phyloP scores from a whole-genome alignment of 495 filamentous ascomycete species.

The Penicillium nucicola region DNA sequence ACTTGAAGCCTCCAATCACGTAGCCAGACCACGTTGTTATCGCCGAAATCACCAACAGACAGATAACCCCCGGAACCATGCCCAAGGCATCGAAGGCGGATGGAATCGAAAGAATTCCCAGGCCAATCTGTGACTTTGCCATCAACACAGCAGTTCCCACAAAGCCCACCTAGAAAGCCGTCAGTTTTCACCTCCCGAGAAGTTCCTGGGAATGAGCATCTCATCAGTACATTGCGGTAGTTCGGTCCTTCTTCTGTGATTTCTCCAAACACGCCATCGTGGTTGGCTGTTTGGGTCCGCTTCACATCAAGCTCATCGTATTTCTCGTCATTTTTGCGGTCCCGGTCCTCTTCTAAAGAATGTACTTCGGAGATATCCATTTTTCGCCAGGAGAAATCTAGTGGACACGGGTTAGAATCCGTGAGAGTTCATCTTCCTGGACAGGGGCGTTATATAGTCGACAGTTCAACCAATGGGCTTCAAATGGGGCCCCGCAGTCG shows the following conservation, averaged over 20 bases:
- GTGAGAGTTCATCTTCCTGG: no score
- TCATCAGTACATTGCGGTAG: conserved; percentile 10
- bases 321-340: neutral
- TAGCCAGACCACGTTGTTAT: conserved; percentile 68
- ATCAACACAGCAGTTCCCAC: conserved; percentile 16
- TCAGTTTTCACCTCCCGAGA: neutral
- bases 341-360: no score
- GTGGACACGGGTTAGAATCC: no score
- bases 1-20: conserved; percentile 65
- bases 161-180: conserved; percentile 8
- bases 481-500: no score
- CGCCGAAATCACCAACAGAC: conserved; percentile 50
- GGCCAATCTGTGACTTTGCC: conserved; percentile 43
- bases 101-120: conserved; percentile 55
- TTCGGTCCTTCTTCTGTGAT: conserved; percentile 14
- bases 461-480: no score
- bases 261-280: conserved; percentile 18
- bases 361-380: no score
- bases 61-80: conserved; percentile 49
- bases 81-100: conserved; percentile 52
- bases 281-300: neutral
- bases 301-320: neutral
- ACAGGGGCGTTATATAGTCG: no score
- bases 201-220: neutral
- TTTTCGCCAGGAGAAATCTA: no score